A percentile compares a stretch with the other conserved stretches of the same genome.
Evolutionary conservation across 225 moss, liverwort and hornwort genomes (phyloP).

Genomic region (Antitrichia curtipendula): DNA sequence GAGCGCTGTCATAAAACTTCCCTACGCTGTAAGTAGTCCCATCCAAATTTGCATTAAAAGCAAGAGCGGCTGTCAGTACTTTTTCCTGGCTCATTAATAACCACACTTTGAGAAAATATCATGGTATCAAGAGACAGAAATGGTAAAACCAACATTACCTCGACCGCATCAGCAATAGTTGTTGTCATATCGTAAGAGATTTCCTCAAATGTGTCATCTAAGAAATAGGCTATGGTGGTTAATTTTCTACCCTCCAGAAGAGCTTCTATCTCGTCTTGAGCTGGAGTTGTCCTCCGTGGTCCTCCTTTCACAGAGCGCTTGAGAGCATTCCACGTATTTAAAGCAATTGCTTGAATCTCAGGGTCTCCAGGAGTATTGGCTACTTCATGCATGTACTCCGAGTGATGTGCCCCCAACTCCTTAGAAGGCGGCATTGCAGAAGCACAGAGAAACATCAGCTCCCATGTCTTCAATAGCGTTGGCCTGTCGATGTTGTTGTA

Average conservation of each 20-base stretch:
- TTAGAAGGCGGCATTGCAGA: slow-evolving; percentile 96
- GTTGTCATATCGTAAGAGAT: slow-evolving; percentile 85
- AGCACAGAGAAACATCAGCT: slow-evolving; percentile 80
- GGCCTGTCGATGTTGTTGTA: slow-evolving; percentile 20
- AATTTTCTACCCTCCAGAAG: slow-evolving; percentile 60
- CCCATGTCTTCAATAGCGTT: slow-evolving; percentile 76
- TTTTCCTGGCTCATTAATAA: background rate
- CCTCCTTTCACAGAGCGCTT: slow-evolving; percentile 93
- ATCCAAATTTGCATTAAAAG: background rate
- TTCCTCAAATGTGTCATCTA: slow-evolving; percentile 94
- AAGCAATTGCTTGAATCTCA: slow-evolving; percentile 60
- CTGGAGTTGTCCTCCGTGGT: slow-evolving; percentile 64
- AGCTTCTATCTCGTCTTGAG: slow-evolving; percentile 79
- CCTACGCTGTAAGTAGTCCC: background rate
- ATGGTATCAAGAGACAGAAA: background rate
- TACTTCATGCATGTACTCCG: slow-evolving; percentile 82
- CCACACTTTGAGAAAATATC: too few species aligned
- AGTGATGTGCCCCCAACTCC: slow-evolving; percentile 67
- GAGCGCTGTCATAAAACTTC: background rate
- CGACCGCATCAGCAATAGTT: slow-evolving; percentile 77
- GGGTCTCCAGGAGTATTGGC: slow-evolving; percentile 58
- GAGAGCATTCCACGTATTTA: slow-evolving; percentile 78
- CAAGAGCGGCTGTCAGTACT: background rate
- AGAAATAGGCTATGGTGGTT: slow-evolving; percentile 70
- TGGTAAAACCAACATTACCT: slow-evolving; percentile 23